Evolutionary conservation across 257 asterid genomes (phyloP), one percentile per base, ranked within the genome.

Genomic region (Solanum sejunctum): DNA sequence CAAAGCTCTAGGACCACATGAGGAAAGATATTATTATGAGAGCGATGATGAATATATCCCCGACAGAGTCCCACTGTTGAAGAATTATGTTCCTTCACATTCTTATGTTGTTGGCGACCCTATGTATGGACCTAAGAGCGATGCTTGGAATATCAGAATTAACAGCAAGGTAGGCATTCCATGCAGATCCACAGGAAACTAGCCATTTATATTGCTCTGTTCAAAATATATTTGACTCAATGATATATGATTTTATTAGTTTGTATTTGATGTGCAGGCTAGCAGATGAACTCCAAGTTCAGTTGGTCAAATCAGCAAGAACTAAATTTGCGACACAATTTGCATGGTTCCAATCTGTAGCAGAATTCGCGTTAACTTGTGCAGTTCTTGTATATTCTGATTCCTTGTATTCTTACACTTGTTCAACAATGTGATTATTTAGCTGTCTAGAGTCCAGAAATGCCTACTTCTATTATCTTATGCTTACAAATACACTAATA

Each of bases 21-120:
- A 88, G 56, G 97, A 91, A 90, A 95, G 91, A 83, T 93, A 88
- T 89, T 94, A 95, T 85, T 96, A 95, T 85, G 98, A 93, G 86
- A 96, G 98, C 85, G 99, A 95, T 89, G 99, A 96, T 86, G 99
- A 96, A 32, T 92, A 91, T 78, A 86, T 80, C 26, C 97, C 97
- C 12, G 97, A 93, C 81, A 87, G 98, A 90, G 98, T 91, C 73
- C 99, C 98, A 28, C 92, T 96, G 63, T 91, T 96, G 89, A 93
- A 91, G 91, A 89, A 88, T 83, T 96, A 96, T 87, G 98, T 85
- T 75, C 96, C 98, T 58, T 86, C 93, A 21, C 89, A 92, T 75
- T 82, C 97, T 73, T 90, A 91, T 90, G 95, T 72, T 86, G 93
- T 86, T 85, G 83, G 86, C 60, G 97, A 95, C 66, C 95, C 95